Percentiles rank a stretch among this genome's conserved stretches.
Evolutionary conservation across 192 early-diverging fungal genomes (phyloP).

Genomic region (Haplosporangium gracile): DNA sequence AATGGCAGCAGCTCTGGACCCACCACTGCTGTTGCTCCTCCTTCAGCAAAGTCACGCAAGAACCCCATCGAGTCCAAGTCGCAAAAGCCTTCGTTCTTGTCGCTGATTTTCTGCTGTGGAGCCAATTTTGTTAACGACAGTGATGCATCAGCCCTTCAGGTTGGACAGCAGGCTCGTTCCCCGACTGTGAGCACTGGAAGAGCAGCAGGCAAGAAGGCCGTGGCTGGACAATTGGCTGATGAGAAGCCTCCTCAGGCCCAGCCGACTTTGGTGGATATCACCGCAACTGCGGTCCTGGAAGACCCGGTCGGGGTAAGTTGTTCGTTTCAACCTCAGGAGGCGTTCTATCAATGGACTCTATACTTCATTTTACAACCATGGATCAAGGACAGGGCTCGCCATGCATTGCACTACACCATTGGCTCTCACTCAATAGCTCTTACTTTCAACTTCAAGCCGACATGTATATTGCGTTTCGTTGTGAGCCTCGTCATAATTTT

Average conservation of each 20-base stretch:
- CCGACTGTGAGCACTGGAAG: slow-evolving; percentile 43
- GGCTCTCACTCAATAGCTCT: not conserved
- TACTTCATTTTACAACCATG: not conserved
- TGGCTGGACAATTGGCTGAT: slow-evolving; percentile 23
- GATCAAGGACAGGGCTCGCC: slow-evolving; percentile 7
- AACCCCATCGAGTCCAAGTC: slow-evolving; percentile 34
- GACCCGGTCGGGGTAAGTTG: slow-evolving; percentile 40
- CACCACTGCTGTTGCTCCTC: slow-evolving; percentile 13
- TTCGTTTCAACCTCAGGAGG: slow-evolving; percentile 1
- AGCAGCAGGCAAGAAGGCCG: slow-evolving; percentile 38
- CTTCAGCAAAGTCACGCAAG: slow-evolving; percentile 34
- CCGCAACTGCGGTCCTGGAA: slow-evolving; percentile 12
- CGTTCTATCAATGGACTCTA: not conserved
- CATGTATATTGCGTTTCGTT: slow-evolving; percentile 7
- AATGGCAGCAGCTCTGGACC: slow-evolving; percentile 16
- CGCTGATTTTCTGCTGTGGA: slow-evolving; percentile 49
- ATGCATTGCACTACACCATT: slow-evolving; percentile 1
- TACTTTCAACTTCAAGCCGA: not conserved
- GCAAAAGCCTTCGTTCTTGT: slow-evolving; percentile 51
- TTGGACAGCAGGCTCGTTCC: slow-evolving; percentile 13
- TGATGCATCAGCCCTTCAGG: slow-evolving; percentile 26
- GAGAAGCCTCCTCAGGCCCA: slow-evolving; percentile 35
- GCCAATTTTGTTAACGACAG: slow-evolving; percentile 52
- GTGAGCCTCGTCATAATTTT: slow-evolving; percentile 7
- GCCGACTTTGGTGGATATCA: slow-evolving; percentile 15